Base-by-base conservation (phyloP, 139 green algal genomes). In the Coelastrella sp. region DNA sequence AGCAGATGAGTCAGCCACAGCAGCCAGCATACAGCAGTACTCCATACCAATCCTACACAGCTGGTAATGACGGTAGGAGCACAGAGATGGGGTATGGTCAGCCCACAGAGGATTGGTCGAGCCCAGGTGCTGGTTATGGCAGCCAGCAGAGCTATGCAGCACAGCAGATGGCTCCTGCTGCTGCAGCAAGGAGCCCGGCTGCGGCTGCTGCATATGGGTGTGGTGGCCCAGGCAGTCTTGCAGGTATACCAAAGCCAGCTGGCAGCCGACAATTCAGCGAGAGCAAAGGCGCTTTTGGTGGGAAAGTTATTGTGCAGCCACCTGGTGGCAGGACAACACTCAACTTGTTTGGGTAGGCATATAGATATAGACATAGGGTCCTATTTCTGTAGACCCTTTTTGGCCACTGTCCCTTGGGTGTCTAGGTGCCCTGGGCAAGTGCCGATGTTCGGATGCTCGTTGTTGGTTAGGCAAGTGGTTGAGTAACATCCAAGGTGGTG, bases 281-380 rank as follows among this genome's bases (percentile, higher is more conserved):
- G 8, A 86, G 80, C 80, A 86, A 86, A 61, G 80, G 80, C 10
- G 80, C 80, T 75, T 86, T 74, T 75, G 59, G 22, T 54, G 80
- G 80, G 4, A 86, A 86, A 23, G 71, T 47, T 11, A 86, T 86
- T 23, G n/a, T 76, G 22, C 80, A 86, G 80, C 80, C 80, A 22
- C 80, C 80, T 58, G 80, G 80, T 59, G 60, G 76, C 32, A 22
- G 47, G 19, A 23, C 32, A 22, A 82, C 76, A 4, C 76, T 82
- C 3, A 59, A 60, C 4, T 3, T 82, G 3, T 82, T 82, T 82
- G 76, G 76, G 6, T 71, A 71, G 32, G 32, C 32, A 47, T 47
- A 47, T 47, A 47, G 32, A 47, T 47, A n/a, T n/a, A n/a, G n/a
- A n/a, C n/a, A n/a, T n/a, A n/a, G n/a, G n/a, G n/a, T n/a, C n/a